These are phyloP conservation scores for Podospora bellae-mahoneyi DNA, from an alignment of 495 filamentous ascomycete genomes.

Conservation along the genomic window DNA sequence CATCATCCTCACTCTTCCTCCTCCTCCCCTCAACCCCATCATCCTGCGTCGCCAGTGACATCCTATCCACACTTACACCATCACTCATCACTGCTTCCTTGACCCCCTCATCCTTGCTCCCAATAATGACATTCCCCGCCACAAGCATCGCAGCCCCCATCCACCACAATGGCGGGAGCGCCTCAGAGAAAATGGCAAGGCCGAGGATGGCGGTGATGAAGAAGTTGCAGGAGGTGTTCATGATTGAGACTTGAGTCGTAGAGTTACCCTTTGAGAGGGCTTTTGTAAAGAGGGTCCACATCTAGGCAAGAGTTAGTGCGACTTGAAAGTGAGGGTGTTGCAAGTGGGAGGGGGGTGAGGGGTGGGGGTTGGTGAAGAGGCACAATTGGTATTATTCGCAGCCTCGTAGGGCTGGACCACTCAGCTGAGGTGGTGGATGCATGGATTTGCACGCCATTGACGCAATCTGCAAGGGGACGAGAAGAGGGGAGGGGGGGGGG, in stretches of 20 bases:
- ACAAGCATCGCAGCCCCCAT: constrained; percentile 79
- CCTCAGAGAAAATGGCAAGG: constrained; percentile 38
- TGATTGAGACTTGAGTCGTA: constrained; percentile 85
- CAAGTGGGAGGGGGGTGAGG: not conserved
- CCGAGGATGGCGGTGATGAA: constrained; percentile 85
- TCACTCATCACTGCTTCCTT: constrained; percentile 3
- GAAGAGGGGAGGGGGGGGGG: not conserved
- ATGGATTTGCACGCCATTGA: not conserved
- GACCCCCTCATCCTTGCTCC: constrained; percentile 64
- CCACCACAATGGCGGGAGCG: constrained; percentile 72
- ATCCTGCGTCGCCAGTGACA: not conserved
- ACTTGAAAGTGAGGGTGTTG: not conserved
- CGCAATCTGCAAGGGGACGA: constrained; percentile 3
- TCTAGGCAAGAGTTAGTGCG: constrained; percentile 40
- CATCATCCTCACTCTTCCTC: not conserved
- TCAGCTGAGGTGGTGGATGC: not conserved
- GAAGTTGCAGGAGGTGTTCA: constrained; percentile 94
- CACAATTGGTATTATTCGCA: not conserved
- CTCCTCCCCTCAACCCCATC: not conserved
- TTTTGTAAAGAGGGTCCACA: constrained; percentile 88
- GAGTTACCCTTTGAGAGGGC: constrained; percentile 79
- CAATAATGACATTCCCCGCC: constrained; percentile 86
- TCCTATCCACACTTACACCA: not conserved
- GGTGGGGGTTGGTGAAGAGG: not conserved
- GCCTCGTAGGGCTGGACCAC: not conserved